A percentile compares a stretch with the other conserved stretches of the same genome.
Conservation (phyloP, 2,329 filamentous ascomycete species). For the Emmonsia crescens region DNA sequence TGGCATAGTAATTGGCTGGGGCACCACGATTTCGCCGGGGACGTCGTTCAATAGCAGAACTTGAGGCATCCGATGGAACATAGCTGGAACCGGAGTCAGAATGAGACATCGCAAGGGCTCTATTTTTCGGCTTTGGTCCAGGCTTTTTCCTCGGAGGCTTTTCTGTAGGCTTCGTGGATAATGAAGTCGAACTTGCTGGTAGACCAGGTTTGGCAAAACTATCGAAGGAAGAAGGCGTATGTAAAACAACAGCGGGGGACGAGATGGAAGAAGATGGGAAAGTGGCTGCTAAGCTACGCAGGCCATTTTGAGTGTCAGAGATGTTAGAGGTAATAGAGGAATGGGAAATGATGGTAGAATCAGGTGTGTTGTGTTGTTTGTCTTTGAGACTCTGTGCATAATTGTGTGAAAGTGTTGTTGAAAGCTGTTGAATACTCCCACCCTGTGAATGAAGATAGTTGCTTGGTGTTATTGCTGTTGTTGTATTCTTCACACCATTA, state of each 20-base stretch:
- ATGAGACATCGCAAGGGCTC: background rate
- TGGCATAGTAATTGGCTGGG: conserved; percentile 25
- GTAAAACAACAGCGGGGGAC: background rate
- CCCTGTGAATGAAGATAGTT: too few species aligned
- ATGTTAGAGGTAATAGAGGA: background rate
- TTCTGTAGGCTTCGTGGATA: background rate
- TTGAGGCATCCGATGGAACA: background rate
- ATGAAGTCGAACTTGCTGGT: background rate
- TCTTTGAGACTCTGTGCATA: background rate
- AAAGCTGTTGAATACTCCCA: background rate
- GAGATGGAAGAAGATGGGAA: background rate
- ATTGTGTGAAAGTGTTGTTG: background rate
- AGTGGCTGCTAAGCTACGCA: background rate
- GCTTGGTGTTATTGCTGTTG: background rate
- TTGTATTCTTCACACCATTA: background rate
- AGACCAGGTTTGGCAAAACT: background rate
- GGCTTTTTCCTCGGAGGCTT: background rate
- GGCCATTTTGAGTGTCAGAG: background rate
- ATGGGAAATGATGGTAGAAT: background rate
- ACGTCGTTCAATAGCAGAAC: conserved; percentile 9
- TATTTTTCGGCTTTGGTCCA: background rate
- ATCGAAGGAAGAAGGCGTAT: background rate
- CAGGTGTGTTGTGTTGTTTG: background rate
- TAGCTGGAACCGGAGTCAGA: background rate
- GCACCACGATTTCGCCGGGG: conserved; percentile 19